A percentile compares a stretch with the other conserved stretches of the same genome.
Conservation (phyloP, 1,139 yeast genomes). For the Geotrichum reessii region DNA sequence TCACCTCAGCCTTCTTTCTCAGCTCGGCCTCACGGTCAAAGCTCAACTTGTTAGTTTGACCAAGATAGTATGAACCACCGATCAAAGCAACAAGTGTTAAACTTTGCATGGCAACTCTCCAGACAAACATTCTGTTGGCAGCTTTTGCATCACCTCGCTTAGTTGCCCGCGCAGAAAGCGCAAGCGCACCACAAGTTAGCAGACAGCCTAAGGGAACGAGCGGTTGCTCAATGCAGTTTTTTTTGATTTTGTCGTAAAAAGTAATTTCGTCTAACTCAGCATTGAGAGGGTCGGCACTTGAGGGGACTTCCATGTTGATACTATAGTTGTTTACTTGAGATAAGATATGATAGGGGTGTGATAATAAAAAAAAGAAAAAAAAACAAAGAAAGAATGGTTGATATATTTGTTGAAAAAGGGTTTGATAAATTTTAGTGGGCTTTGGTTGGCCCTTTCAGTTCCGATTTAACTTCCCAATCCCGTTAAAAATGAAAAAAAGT, state of each 20-base stretch:
- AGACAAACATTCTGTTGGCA: constrained; percentile 82
- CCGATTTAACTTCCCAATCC: neutral
- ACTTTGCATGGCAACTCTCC: constrained; percentile 84
- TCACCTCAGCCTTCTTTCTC: constrained; percentile 70
- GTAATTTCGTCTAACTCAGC: constrained; percentile 13
- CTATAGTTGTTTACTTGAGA: neutral
- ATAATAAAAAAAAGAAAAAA: too few species aligned
- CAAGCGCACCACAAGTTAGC: constrained; percentile 75
- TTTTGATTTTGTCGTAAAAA: constrained; percentile 28
- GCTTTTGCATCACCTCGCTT: constrained; percentile 63
- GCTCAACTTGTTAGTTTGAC: constrained; percentile 51
- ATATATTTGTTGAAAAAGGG: neutral
- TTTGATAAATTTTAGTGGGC: neutral
- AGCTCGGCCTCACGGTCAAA: constrained; percentile 54
- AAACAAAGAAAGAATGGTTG: neutral
- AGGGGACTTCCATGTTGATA: constrained; percentile 17
- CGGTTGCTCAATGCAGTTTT: constrained; percentile 37
- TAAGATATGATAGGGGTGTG: too few species aligned
- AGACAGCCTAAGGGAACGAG: constrained; percentile 68
- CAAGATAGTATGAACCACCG: constrained; percentile 63
- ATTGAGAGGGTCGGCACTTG: constrained; percentile 14
- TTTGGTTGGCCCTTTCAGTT: neutral
- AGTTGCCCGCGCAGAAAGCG: constrained; percentile 70
- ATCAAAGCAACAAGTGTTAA: constrained; percentile 76
- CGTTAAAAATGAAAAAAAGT: neutral